phyloP scores from a whole-genome alignment of 305 asterid species.

The Rubia balearica region DNA sequence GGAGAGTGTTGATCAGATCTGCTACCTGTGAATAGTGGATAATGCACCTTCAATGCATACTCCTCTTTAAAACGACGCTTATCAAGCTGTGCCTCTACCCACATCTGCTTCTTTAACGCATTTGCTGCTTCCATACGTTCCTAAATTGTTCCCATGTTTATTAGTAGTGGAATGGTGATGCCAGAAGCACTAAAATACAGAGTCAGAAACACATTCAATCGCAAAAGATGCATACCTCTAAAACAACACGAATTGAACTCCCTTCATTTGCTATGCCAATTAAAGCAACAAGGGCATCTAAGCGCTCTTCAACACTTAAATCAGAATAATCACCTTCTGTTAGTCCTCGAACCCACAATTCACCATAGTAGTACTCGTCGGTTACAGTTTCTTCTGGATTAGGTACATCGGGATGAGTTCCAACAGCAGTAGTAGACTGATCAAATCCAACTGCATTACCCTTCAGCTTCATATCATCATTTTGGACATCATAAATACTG shows the following conservation, averaged over 20 bases:
- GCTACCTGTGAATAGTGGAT: constrained; percentile 26
- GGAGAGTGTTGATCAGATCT: constrained; percentile 31
- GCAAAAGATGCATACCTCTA: constrained; percentile 54
- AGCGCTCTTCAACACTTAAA: constrained; percentile 76
- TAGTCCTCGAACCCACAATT: constrained; percentile 84
- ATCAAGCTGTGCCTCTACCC: constrained; percentile 89
- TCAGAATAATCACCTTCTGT: constrained; percentile 72
- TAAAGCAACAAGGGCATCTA: constrained; percentile 69
- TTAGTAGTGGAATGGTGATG: constrained; percentile 9
- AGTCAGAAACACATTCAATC: background rate
- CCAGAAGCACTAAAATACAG: constrained; percentile 15
- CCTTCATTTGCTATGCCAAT: constrained; percentile 86
- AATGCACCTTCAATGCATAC: constrained; percentile 36
- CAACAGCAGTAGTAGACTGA: constrained; percentile 21
- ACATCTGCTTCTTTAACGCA: constrained; percentile 89
- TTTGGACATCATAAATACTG: constrained; percentile 22
- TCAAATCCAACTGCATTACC: constrained; percentile 32
- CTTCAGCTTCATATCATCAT: constrained; percentile 28
- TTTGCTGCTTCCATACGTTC: constrained; percentile 91
- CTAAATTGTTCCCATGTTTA: constrained; percentile 39
- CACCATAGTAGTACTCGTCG: constrained; percentile 52
- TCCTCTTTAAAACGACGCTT: constrained; percentile 84
- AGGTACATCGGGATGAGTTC: constrained; percentile 19
- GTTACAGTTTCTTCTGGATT: constrained; percentile 32
- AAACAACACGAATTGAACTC: constrained; percentile 53